Conservation (phyloP, 1,284 basidiomycete species). For the Boletus chippewaensis region DNA sequence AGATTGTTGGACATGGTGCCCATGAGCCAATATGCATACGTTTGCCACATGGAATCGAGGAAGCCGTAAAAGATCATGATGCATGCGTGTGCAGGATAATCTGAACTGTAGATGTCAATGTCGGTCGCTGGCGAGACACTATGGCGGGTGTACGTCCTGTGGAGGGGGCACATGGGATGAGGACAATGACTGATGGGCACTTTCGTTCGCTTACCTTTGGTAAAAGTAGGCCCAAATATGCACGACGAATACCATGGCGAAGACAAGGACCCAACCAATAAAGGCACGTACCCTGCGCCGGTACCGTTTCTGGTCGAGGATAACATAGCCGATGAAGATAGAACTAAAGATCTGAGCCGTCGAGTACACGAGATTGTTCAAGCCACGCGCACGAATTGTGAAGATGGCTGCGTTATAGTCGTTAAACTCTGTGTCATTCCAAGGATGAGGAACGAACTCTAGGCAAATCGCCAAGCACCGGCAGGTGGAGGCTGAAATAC, state of each 20-base stretch:
- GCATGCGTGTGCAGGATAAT: slow-evolving; percentile 32
- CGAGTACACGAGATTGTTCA: slow-evolving; percentile 39
- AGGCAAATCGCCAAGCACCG: background rate
- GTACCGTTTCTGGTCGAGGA: slow-evolving; percentile 40
- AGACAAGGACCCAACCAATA: slow-evolving; percentile 40
- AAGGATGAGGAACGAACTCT: background rate
- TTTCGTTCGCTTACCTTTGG: slow-evolving; percentile 36
- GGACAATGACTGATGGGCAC: slow-evolving; percentile 15
- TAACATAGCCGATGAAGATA: slow-evolving; percentile 32
- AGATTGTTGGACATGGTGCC: slow-evolving; percentile 39
- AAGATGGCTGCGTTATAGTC: slow-evolving; percentile 38
- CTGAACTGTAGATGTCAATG: slow-evolving; percentile 27
- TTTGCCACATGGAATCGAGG: slow-evolving; percentile 43
- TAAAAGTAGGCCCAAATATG: slow-evolving; percentile 50
- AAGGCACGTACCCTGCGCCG: slow-evolving; percentile 45
- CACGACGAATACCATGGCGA: slow-evolving; percentile 43
- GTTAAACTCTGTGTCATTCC: slow-evolving; percentile 31
- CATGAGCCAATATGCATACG: slow-evolving; percentile 38
- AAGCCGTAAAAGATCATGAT: slow-evolving; percentile 38
- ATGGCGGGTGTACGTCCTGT: slow-evolving; percentile 25
- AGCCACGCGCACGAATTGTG: slow-evolving; percentile 34
- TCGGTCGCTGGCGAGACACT: slow-evolving; percentile 7
- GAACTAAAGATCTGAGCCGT: slow-evolving; percentile 36
- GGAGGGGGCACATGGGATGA: no score
- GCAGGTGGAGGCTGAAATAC: slow-evolving; percentile 9